phyloP scores from a whole-genome alignment of 2,329 filamentous ascomycete species.

The Paracorniculantispora psalliotae region DNA sequence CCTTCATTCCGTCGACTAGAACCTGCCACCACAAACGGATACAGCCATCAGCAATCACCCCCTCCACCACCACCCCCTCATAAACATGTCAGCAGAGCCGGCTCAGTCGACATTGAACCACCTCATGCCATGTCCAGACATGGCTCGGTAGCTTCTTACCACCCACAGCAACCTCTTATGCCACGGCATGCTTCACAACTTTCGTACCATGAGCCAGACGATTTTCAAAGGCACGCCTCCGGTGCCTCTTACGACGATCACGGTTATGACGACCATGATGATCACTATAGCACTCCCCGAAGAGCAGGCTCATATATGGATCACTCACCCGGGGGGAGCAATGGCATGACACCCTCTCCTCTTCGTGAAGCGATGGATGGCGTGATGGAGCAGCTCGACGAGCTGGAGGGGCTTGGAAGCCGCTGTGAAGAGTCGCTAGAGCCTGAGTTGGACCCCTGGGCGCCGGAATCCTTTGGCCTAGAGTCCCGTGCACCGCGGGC shows the following conservation, averaged over 20 bases:
- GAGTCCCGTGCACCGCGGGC: conserved; percentile 29
- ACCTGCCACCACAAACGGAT: conserved; percentile 31
- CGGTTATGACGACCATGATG: conserved; percentile 15
- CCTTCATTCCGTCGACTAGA: conserved; percentile 25
- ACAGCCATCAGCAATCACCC: conserved; percentile 26
- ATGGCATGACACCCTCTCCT: conserved; percentile 76
- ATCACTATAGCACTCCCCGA: conserved; percentile 46
- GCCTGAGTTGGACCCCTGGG: conserved; percentile 71
- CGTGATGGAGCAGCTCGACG: conserved; percentile 90
- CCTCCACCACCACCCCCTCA: conserved; percentile 29
- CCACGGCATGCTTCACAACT: conserved; percentile 12
- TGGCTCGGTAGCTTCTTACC: conserved; percentile 32
- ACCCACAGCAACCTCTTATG: conserved; percentile 16
- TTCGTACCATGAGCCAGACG: conserved; percentile 12
- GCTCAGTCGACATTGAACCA: conserved; percentile 18
- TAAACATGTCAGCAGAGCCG: conserved; percentile 21
- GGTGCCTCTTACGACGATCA: conserved; percentile 37
- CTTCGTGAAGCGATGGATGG: conserved; percentile 95
- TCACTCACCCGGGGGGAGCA: conserved; percentile 60
- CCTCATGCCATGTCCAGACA: conserved; percentile 27
- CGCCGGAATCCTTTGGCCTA: conserved; percentile 76
- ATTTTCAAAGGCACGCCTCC: conserved; percentile 35
- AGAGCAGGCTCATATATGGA: conserved; percentile 56
- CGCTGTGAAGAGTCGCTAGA: conserved; percentile 53
- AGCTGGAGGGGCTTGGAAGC: conserved; percentile 56